Conservation (phyloP, 2,329 filamentous ascomycete genomes). For the Macrophomina tecta region DNA sequence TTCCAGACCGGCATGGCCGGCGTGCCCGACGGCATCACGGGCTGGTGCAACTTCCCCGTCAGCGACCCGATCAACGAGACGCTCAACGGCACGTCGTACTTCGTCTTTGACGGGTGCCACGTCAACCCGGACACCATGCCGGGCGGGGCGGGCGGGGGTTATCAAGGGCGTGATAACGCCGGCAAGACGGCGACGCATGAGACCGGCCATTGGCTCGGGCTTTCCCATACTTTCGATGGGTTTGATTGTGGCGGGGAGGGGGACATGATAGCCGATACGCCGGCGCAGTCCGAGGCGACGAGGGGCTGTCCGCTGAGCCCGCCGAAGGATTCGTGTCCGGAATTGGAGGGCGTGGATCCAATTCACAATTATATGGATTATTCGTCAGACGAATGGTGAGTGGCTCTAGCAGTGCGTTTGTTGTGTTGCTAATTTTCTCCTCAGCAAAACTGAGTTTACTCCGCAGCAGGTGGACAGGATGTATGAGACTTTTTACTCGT, state of each 20-base stretch:
- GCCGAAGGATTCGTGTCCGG: slow-evolving; percentile 56
- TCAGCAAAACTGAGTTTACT: background rate
- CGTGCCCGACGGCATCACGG: slow-evolving; percentile 50
- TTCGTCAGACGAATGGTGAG: slow-evolving; percentile 35
- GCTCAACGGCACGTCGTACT: slow-evolving; percentile 45
- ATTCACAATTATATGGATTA: slow-evolving; percentile 68
- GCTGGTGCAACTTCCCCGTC: slow-evolving; percentile 59
- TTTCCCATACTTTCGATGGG: slow-evolving; percentile 55
- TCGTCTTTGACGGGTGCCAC: slow-evolving; percentile 62
- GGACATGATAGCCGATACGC: slow-evolving; percentile 55
- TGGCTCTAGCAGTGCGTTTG: background rate
- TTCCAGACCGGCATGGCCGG: slow-evolving; percentile 60
- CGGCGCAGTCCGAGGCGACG: slow-evolving; percentile 51
- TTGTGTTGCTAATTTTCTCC: too few species aligned
- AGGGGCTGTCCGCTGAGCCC: background rate
- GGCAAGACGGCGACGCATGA: slow-evolving; percentile 56
- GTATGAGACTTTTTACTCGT: background rate
- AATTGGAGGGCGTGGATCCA: slow-evolving; percentile 51
- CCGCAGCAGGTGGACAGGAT: background rate
- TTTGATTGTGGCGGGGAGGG: slow-evolving; percentile 51
- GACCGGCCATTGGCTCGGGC: slow-evolving; percentile 54
- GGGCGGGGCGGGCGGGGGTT: slow-evolving; percentile 54
- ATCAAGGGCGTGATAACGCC: slow-evolving; percentile 41
- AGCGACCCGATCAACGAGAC: slow-evolving; percentile 44
- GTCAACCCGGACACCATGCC: slow-evolving; percentile 63